phyloP scores from a whole-genome alignment of 1,284 basidiomycete species.

The Hypsizygus ulmarius region DNA sequence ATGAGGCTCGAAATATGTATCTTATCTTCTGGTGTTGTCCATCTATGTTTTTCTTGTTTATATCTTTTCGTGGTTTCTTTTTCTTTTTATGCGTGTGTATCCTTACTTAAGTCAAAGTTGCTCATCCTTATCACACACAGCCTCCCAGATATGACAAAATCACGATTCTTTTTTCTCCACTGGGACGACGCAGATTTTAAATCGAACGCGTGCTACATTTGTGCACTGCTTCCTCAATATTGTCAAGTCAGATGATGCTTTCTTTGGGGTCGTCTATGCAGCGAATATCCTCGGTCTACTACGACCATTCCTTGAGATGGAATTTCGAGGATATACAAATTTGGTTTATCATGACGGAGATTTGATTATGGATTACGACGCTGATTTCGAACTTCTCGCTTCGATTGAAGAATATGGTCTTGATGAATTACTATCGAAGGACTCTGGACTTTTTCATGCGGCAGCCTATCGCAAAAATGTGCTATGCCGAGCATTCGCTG shows the following conservation, averaged over 20 bases:
- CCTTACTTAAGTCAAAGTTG: too few relatives aligned
- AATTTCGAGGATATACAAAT: constrained; percentile 1
- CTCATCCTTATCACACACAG: neutral
- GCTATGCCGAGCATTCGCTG: constrained; percentile 4
- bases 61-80: too few relatives aligned
- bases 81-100: too few relatives aligned
- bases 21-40: too few relatives aligned
- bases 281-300: constrained; percentile 12
- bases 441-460: neutral
- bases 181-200: constrained; percentile 1
- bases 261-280: constrained; percentile 5
- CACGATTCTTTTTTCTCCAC: constrained; percentile 2
- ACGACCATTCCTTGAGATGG: constrained; percentile 11
- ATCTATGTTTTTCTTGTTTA: too few relatives aligned
- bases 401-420: constrained; percentile 7
- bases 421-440: neutral
- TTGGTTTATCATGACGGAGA: constrained; percentile 7
- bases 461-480: neutral
- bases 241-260: neutral
- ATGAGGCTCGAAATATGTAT: too few relatives aligned
- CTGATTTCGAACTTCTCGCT: constrained; percentile 4
- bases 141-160: constrained; percentile 1
- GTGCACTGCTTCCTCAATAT: constrained; percentile 5
- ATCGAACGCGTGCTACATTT: constrained; percentile 1
- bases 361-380: constrained; percentile 4